Evolutionary conservation across 1,284 basidiomycete species (phyloP), one percentile per base, ranked within the genome.

Genomic region (Caloboletus firmus): DNA sequence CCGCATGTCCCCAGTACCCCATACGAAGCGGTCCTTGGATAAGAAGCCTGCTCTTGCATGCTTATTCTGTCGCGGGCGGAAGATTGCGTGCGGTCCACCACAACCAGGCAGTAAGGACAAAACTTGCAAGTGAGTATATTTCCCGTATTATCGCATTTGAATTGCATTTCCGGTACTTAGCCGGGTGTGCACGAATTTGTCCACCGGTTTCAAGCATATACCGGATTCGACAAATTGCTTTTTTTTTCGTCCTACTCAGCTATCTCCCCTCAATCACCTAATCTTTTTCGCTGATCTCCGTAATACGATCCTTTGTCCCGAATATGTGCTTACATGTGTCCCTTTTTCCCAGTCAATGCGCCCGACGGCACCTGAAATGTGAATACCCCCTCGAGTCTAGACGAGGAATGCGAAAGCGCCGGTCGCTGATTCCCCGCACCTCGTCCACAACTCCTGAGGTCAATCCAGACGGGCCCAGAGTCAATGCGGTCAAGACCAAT

Each of bases 61-160:
- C 58, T 71, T 80, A 13, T 85, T 85, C 62, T 85, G 83, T 63
- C 74, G 83, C 32, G 81, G 80, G 5, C 72, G 83, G 41, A 85
- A 86, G 70, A 85, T 86, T 51, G 84, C 83, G 4, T 85, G 83
- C 56, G 81, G 82, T 0, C 78, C 81, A 18, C 79, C 82, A 1
- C 58, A 74, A 20, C 73, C 77, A 4, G 78, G 74, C 12, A 79
- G 75, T 57, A 70, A 73, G 43, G 80, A 83, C 58, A 76, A 75
- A 58, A 81, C 80, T 1, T 85, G 83, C 82, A 82, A 82, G 84
- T 85, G 59, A 75, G 83, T 79, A 4, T 6, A 41, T 46, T 40
- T 18, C 44, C 30, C 52, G 8, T 51, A 41, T 44, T 10, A 9
- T 26, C 40, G 15, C 18, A 18, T 55, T 46, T 36, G 17, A n/a